Evolutionary conservation across 805 yeast species (phyloP), one percentile per base, ranked within the genome.

Genomic region (Barnettozyma sp.): DNA sequence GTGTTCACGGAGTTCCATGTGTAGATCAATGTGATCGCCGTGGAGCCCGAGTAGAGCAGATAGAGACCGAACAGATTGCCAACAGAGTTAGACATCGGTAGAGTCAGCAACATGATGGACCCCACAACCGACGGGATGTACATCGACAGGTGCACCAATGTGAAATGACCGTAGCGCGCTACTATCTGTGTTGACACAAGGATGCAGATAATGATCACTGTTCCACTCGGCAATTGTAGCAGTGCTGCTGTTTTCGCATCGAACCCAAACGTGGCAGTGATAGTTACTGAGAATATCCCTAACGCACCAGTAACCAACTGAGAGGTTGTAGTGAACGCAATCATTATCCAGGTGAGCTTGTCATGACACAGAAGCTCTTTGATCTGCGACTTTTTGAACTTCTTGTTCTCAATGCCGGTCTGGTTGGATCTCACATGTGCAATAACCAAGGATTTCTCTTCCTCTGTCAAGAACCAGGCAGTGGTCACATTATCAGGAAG

Each of bases 1-100:
- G 78, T 72, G 43, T 74, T 75, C 28, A 73, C 65, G 24, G 70
- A 64, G 40, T 71, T 71, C 81, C 80, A 73, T 15, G 70, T 63
- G 48, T 73, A 73, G 23, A 75, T 62, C 41, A 74, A 58, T 2
- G 80, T 71, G 28, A 72, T 73, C 26, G 71, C 59, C 55, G 74
- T 61, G 21, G 74, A 66, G 26, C 81, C 70, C 52, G 76, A 60
- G 60, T 73, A 61, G 20, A 68, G 54, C 45, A 70, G 50, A 45
- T 72, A 71, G 17, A 72, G 58, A 3, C 71, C 64, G 38, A 71
- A 50, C 25, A 73, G 45, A 45, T 70, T 65, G 14, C 71, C 75
- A n/a, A 68, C 51, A 33, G 52, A 61, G 40, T 52, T 56, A 36
- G 56, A 46, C 10, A 60, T 45, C 8, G 58, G 50, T 12, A 60